These are phyloP conservation scores for Strobilomyces echinocephalus DNA, from an alignment of 768 basidiomycete genomes.

Conservation along the genomic window DNA sequence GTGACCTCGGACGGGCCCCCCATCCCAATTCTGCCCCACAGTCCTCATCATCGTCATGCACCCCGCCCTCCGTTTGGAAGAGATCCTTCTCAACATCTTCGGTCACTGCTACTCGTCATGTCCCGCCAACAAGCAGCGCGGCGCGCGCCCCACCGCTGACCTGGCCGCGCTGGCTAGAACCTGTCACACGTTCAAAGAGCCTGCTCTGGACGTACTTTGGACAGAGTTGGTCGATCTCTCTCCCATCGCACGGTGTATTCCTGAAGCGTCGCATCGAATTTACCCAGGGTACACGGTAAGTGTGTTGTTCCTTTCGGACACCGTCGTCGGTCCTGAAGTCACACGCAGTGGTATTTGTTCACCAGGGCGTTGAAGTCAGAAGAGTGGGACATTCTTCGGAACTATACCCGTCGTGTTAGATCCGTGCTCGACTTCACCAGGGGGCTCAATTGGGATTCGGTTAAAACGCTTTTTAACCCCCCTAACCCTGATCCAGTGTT, in stretches of 20 bases:
- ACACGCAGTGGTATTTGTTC: conserved; percentile 1
- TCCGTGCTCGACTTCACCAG: not conserved
- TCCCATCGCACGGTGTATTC: conserved; percentile 4
- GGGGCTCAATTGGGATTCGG: conserved; percentile 3
- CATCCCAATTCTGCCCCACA: too few relatives aligned
- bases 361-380: not conserved
- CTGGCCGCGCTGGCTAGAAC: conserved; percentile 1
- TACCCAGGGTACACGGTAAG: conserved; percentile 4
- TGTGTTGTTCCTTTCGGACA: not conserved
- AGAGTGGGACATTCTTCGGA: conserved; percentile 4
- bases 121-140: not conserved
- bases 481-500: conserved; percentile 2
- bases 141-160: not conserved
- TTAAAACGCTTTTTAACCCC: conserved; percentile 4
- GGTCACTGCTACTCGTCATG: not conserved
- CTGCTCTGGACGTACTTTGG: conserved; percentile 4
- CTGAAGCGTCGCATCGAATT: conserved; percentile 5
- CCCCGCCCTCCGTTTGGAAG: not conserved
- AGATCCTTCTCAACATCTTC: conserved; percentile 2
- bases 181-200: conserved; percentile 1
- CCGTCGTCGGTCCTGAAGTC: not conserved
- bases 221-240: conserved; percentile 3
- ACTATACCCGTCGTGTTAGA: conserved; percentile 1
- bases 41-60: not conserved
- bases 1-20: too few relatives aligned